Evolutionary conservation across 1,284 basidiomycete genomes (phyloP), one percentile per base, ranked within the genome.

Genomic region (Ustilago esculenta): DNA sequence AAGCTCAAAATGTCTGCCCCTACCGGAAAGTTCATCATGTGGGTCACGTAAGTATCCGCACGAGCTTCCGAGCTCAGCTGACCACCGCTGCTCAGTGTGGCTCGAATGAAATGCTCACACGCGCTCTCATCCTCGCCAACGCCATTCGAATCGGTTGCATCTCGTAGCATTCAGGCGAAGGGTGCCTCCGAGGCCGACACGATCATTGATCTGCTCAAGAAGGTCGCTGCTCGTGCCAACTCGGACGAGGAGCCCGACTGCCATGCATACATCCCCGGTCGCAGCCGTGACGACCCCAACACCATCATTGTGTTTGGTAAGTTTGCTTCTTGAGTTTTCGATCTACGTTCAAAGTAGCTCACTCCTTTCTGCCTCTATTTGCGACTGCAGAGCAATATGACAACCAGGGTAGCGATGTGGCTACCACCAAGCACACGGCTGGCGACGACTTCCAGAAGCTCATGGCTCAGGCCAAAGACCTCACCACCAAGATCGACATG

Each of bases 191-290:
- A 71, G 35, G 68, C 68, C 5, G 68, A 65, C 41, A 48, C 66
- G 54, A 58, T 66, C 20, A n/a, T 40, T 41, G 58, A 55, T 8
- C 20, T 71, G 11, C 68, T 71, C 51, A 59, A 47, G 11, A 71
- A 61, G 57, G 50, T 71, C 1, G 54, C 57, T 14, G 48, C 45
- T 2, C 61, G 63, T 18, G 68, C 68, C 48, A 50, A 61, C 36
- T 71, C 68, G 45, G 49, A 65, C 47, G 53, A 71, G 35, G 68
- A 71, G 51, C 68, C 68, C 54, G 48, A 71, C 46, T 66, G 61
- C 50, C 47, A 47, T 11, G 44, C n/a, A 27, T 71, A 71, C 50
- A 5, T 46, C 14, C 61, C 68, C 27, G 61, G 46, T 34, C 61
- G 68, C 48, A 54, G 55, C 53, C 45, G 54, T 37, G 53, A 65